Evolutionary conservation across 2,329 filamentous ascomycete species (phyloP).

Genomic region (Fusarium circinatum): DNA sequence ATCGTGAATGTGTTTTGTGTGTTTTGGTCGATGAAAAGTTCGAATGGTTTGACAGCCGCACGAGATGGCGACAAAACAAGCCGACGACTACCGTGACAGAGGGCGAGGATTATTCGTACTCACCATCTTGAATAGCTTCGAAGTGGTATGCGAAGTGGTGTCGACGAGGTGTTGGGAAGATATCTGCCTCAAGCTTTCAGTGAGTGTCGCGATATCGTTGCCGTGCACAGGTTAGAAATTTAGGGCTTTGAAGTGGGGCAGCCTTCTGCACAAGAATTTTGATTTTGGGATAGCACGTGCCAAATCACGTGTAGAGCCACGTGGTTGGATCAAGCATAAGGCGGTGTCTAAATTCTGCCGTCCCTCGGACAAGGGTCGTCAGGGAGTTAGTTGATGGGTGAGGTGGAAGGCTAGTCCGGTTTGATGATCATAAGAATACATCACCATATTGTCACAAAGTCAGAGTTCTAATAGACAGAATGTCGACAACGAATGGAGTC

Average conservation of each 20-base stretch:
- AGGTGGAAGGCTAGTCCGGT: constrained; percentile 17
- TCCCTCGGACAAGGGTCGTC: constrained; percentile 39
- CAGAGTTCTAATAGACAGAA: constrained; percentile 45
- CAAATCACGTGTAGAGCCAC: constrained; percentile 9
- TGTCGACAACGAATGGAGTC: constrained; percentile 63
- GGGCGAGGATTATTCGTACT: constrained; percentile 48
- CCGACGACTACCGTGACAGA: constrained; percentile 25
- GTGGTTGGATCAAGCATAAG: neutral
- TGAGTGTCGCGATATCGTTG: constrained; percentile 51
- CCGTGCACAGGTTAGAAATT: constrained; percentile 52
- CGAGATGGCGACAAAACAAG: constrained; percentile 24
- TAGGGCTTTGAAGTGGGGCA: constrained; percentile 45
- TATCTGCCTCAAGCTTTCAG: constrained; percentile 50
- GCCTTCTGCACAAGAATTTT: constrained; percentile 36
- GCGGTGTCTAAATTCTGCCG: constrained; percentile 47
- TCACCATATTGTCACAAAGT: constrained; percentile 19
- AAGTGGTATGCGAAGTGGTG: constrained; percentile 55
- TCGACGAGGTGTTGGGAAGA: constrained; percentile 50
- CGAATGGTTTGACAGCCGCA: constrained; percentile 25
- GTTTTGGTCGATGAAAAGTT: constrained; percentile 33
- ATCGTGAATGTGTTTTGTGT: constrained; percentile 30
- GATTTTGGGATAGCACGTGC: constrained; percentile 47
- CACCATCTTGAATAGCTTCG: constrained; percentile 61
- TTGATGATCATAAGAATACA: constrained; percentile 22
- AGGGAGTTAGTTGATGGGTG: constrained; percentile 39